Conservation (phyloP, 1,139 yeast genomes). For the Geotrichum siamense region DNA sequence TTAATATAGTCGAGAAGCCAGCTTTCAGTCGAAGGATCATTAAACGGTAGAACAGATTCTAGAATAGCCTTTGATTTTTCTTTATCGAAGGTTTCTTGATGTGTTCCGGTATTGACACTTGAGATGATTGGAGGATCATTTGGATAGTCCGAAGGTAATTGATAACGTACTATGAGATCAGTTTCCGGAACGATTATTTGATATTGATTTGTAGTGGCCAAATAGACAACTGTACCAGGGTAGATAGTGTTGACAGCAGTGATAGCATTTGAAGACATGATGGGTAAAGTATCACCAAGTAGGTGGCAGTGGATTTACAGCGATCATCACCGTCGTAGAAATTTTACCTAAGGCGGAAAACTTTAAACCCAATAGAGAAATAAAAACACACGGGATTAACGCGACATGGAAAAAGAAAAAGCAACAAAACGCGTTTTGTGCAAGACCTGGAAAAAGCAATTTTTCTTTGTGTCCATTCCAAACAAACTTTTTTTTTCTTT, state of each 20-base stretch:
- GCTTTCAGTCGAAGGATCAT: not conserved
- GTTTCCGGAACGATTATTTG: conserved; percentile 6
- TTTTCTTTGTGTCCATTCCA: too few species aligned
- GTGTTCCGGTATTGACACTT: conserved; percentile 6
- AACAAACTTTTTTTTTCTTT: conserved; percentile 9
- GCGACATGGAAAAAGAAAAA: too few species aligned
- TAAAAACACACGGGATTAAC: not conserved
- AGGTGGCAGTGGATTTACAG: too few species aligned
- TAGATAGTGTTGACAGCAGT: not conserved
- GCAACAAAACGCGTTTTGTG: too few species aligned
- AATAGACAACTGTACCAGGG: conserved; percentile 6
- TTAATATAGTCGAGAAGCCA: conserved; percentile 6
- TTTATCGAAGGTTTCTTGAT: conserved; percentile 5
- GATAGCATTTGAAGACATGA: conserved; percentile 1
- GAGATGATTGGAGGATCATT: not conserved
- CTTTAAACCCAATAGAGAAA: too few species aligned
- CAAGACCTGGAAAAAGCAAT: too few species aligned
- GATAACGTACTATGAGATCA: conserved; percentile 7
- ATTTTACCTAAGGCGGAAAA: too few species aligned
- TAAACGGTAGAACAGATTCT: conserved; percentile 3
- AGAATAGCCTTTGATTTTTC: conserved; percentile 5
- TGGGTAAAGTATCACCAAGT: too few species aligned
- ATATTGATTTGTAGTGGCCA: conserved; percentile 1
- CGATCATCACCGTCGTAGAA: too few species aligned
- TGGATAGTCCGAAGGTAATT: conserved; percentile 5